Evolutionary conservation across 805 yeast genomes (phyloP).

Genomic region (Peterozyma toletana): DNA sequence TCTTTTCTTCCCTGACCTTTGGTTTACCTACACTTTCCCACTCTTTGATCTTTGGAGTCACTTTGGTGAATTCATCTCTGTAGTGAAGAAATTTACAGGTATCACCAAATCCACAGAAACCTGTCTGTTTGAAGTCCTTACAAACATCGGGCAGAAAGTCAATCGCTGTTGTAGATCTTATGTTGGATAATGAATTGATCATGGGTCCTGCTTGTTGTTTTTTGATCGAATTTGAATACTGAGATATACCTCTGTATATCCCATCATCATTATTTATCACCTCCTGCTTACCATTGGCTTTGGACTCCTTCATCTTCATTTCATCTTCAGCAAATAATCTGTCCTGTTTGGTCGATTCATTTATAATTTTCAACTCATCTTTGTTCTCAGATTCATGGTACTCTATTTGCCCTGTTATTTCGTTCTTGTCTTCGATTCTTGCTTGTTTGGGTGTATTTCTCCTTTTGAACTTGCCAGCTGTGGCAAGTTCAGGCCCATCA

Average conservation of each 20-base stretch:
- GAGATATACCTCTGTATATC: slow-evolving; percentile 20
- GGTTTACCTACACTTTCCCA: slow-evolving; percentile 47
- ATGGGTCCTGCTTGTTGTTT: slow-evolving; percentile 27
- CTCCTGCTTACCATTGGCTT: not conserved
- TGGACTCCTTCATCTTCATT: slow-evolving; percentile 4
- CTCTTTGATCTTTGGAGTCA: slow-evolving; percentile 44
- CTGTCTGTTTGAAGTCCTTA: slow-evolving; percentile 84
- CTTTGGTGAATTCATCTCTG: slow-evolving; percentile 75
- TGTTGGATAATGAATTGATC: slow-evolving; percentile 31
- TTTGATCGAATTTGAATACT: slow-evolving; percentile 16
- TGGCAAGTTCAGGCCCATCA: slow-evolving; percentile 1
- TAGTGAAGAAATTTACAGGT: slow-evolving; percentile 91
- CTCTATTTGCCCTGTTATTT: not conserved
- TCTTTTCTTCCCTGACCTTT: slow-evolving; percentile 1
- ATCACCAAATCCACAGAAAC: slow-evolving; percentile 96
- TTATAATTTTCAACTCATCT: not conserved
- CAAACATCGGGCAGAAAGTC: slow-evolving; percentile 95
- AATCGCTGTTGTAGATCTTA: slow-evolving; percentile 59
- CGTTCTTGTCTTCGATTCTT: not conserved
- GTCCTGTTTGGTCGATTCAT: slow-evolving; percentile 14
- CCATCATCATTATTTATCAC: slow-evolving; percentile 13
- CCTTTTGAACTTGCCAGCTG: slow-evolving; percentile 3
- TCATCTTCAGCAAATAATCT: slow-evolving; percentile 15
- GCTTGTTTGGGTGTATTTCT: slow-evolving; percentile 11
- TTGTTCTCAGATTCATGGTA: not conserved